Conservation (phyloP, 2,329 filamentous ascomycete genomes). For the Scortechinia acanthostroma region DNA sequence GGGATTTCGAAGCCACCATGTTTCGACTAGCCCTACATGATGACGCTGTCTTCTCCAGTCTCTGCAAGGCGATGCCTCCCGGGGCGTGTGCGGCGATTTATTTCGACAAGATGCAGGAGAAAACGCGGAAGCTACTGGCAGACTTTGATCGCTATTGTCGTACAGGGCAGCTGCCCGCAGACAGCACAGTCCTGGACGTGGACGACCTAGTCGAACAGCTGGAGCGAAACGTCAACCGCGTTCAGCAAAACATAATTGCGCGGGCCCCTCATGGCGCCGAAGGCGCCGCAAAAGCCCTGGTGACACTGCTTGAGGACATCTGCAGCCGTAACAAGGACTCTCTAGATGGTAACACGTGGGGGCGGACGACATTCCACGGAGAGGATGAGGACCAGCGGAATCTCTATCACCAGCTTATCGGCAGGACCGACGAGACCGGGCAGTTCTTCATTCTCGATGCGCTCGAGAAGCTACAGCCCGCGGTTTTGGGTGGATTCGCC, state of each 20-base stretch:
- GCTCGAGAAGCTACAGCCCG: conserved; percentile 20
- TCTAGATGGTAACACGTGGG: conserved; percentile 22
- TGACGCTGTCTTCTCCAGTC: conserved; percentile 25
- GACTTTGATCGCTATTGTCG: conserved; percentile 28
- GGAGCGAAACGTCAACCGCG: conserved; percentile 15
- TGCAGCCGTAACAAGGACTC: conserved; percentile 25
- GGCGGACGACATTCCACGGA: conserved; percentile 16
- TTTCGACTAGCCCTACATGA: conserved; percentile 33
- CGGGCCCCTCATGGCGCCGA: conserved; percentile 23
- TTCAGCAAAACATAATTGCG: conserved; percentile 18
- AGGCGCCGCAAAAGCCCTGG: conserved; percentile 23
- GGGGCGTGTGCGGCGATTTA: conserved; percentile 29
- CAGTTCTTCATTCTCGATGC: conserved; percentile 26
- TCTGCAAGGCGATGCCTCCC: conserved; percentile 29
- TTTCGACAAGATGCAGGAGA: conserved; percentile 28
- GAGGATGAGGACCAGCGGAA: conserved; percentile 30
- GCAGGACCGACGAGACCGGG: conserved; percentile 10
- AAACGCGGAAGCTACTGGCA: conserved; percentile 18
- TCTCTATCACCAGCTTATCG: conserved; percentile 27
- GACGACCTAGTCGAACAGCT: conserved; percentile 19
- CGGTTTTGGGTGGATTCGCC: conserved; percentile 10
- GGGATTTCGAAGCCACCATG: conserved; percentile 31
- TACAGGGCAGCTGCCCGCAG: conserved; percentile 15
- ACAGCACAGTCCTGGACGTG: conserved; percentile 8
- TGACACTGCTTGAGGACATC: conserved; percentile 24